Percentiles rank a stretch among this genome's conserved stretches.
These are phyloP conservation scores for Coemansia sp. DNA, from an alignment of 192 early-diverging fungal genomes.

Conservation along the genomic window DNA sequence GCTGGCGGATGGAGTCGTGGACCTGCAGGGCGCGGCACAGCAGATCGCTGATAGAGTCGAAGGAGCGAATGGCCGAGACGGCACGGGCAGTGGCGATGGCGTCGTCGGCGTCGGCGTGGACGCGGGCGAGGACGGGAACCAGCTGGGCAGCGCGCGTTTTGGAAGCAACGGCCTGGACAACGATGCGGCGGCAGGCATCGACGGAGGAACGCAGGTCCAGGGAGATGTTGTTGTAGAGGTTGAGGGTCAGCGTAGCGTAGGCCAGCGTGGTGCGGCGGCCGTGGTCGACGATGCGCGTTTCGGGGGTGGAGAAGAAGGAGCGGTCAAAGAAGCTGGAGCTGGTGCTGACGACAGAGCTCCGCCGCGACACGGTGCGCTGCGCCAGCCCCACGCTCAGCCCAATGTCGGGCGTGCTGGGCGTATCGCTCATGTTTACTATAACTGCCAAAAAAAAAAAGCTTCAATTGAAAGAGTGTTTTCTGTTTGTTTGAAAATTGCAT, in stretches of 20 bases:
- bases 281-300: constrained; percentile 41
- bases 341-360: constrained; percentile 53
- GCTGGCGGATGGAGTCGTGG: constrained; percentile 27
- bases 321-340: constrained; percentile 53
- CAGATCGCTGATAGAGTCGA: constrained; percentile 40
- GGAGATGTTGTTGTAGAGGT: constrained; percentile 52
- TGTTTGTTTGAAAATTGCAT: not conserved
- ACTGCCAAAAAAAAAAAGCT: constrained; percentile 5
- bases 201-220: constrained; percentile 37
- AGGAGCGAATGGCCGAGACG: constrained; percentile 22
- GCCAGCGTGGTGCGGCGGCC: constrained; percentile 42
- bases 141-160: constrained; percentile 26
- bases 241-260: constrained; percentile 49
- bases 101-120: constrained; percentile 42
- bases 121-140: constrained; percentile 29
- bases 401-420: not conserved
- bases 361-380: constrained; percentile 34
- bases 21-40: constrained; percentile 49
- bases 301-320: constrained; percentile 51
- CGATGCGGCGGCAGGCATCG: constrained; percentile 35
- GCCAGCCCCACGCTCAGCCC: constrained; percentile 11
- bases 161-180: constrained; percentile 39
- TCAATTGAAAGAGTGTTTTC: not conserved
- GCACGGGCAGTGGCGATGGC: constrained; percentile 23
- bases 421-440: not conserved